A percentile compares a stretch with the other conserved stretches of the same genome.
Evolutionary conservation across 768 basidiomycete genomes (phyloP).

Genomic region (Russula olivacea): DNA sequence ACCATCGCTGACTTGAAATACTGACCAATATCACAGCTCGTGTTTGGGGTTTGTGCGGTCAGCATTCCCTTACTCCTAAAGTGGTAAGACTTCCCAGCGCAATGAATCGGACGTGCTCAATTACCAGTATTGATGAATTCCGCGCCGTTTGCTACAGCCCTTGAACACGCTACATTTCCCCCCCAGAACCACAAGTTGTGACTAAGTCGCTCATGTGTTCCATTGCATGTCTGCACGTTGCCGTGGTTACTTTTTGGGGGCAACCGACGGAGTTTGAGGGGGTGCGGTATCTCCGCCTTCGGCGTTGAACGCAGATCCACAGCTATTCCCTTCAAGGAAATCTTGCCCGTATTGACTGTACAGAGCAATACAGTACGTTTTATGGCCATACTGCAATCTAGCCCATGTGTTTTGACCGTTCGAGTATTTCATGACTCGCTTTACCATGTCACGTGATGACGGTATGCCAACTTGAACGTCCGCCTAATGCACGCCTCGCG

Average conservation of each 20-base stretch:
- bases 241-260: neutral
- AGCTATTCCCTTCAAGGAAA: constrained; percentile 38
- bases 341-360: constrained; percentile 38
- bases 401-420: constrained; percentile 20
- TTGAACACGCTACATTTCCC: constrained; percentile 23
- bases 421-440: constrained; percentile 20
- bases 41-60: constrained; percentile 27
- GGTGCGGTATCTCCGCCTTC: constrained; percentile 48
- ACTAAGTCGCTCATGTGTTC: constrained; percentile 29
- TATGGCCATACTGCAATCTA: constrained; percentile 46
- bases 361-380: constrained; percentile 39
- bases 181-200: constrained; percentile 36
- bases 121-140: constrained; percentile 21
- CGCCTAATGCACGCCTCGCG: neutral
- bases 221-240: constrained; percentile 30
- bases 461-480: constrained; percentile 45
- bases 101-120: constrained; percentile 23
- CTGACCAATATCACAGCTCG: constrained; percentile 34
- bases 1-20: constrained; percentile 27
- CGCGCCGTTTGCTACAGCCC: constrained; percentile 19
- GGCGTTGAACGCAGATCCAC: constrained; percentile 51
- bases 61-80: constrained; percentile 23
- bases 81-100: neutral
- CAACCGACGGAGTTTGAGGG: neutral
- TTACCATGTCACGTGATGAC: constrained; percentile 38